Evolutionary conservation across 1,284 basidiomycete genomes (phyloP).

Genomic region (Retiboletus flavoniger): DNA sequence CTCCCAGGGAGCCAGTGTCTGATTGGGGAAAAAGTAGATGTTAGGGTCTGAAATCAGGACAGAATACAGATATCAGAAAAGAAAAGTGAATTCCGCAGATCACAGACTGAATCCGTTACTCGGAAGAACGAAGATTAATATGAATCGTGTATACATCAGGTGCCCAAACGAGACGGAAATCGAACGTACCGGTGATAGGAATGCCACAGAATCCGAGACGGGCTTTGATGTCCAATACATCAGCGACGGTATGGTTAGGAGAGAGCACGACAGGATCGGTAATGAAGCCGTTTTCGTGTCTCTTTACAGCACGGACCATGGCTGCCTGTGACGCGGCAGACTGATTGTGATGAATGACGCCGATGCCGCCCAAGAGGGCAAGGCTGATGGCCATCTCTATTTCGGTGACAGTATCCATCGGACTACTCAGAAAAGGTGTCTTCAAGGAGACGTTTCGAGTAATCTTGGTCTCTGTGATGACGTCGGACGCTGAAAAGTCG

Average conservation of each 20-base stretch:
- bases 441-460: conserved; percentile 92
- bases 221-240: conserved; percentile 93
- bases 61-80: conserved; percentile 32
- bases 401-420: conserved; percentile 99
- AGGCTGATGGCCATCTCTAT: conserved; percentile 95
- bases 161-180: conserved; percentile 4
- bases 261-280: conserved; percentile 89
- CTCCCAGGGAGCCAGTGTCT: conserved; percentile 88
- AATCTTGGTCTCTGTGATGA: conserved; percentile 82
- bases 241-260: conserved; percentile 77
- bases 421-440: conserved; percentile 96
- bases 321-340: conserved; percentile 84
- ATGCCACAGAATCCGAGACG: conserved; percentile 95
- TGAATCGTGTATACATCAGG: conserved; percentile 48
- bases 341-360: conserved; percentile 99
- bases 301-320: conserved; percentile 97
- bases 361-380: conserved; percentile 94
- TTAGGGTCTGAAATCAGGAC: conserved; percentile 22
- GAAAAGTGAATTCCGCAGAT: conserved; percentile 57
- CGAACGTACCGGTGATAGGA: conserved; percentile 86
- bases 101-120: conserved; percentile 68
- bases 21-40: conserved; percentile 10
- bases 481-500: conserved; percentile 84
- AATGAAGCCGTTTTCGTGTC: conserved; percentile 99
- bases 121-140: conserved; percentile 88